Conservation (phyloP, 1,139 yeast species). For the Lodderomyces metapsilosis region DNA sequence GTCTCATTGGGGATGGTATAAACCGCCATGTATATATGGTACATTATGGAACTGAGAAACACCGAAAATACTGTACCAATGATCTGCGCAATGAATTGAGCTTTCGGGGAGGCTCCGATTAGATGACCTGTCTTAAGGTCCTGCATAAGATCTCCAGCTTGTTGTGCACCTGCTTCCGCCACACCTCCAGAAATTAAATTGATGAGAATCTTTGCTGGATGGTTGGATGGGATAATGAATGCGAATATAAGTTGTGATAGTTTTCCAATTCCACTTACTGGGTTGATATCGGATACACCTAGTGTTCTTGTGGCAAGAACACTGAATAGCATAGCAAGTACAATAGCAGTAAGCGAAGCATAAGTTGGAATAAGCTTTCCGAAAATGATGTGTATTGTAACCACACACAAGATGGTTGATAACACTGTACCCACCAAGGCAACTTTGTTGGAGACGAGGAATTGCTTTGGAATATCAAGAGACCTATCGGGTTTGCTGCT, state of each 20-base stretch:
- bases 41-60: slow-evolving; percentile 74
- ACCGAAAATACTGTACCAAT: slow-evolving; percentile 87
- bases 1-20: slow-evolving; percentile 80
- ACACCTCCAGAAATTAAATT: slow-evolving; percentile 94
- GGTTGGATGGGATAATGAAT: slow-evolving; percentile 66
- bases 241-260: slow-evolving; percentile 89
- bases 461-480: slow-evolving; percentile 23
- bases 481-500: background rate
- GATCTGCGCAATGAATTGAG: slow-evolving; percentile 87
- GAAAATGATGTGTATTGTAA: slow-evolving; percentile 64
- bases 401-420: slow-evolving; percentile 67
- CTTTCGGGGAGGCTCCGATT: slow-evolving; percentile 87
- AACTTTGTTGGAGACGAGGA: slow-evolving; percentile 50
- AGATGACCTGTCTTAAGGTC: slow-evolving; percentile 93
- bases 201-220: slow-evolving; percentile 79
- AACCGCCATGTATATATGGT: slow-evolving; percentile 73
- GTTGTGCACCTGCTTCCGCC: slow-evolving; percentile 99
- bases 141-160: slow-evolving; percentile 97
- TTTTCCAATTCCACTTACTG: slow-evolving; percentile 96
- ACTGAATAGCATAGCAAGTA: slow-evolving; percentile 75
- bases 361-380: slow-evolving; percentile 70
- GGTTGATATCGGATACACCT: slow-evolving; percentile 95
- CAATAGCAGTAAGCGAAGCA: slow-evolving; percentile 64
- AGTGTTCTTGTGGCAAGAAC: slow-evolving; percentile 88
- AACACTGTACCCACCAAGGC: slow-evolving; percentile 61